Evolutionary conservation across 352 stramenopile species (phyloP).

Genomic region (Phytopythium delawarense): DNA sequence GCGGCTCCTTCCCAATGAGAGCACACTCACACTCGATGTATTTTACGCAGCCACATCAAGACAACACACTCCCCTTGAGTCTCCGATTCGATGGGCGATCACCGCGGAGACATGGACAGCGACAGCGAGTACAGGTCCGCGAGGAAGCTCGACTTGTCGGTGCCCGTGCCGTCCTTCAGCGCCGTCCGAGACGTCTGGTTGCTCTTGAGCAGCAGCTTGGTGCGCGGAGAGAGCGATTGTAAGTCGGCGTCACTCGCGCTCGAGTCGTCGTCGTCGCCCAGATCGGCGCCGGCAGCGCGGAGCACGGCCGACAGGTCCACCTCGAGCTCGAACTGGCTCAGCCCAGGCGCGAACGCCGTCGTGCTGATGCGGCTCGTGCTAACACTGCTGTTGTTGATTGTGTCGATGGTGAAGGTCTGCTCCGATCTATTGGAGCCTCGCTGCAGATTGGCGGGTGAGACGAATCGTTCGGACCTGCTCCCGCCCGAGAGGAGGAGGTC

Average conservation of each 20-base stretch:
- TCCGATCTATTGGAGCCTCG: background rate
- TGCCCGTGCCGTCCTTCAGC: conserved; percentile 1
- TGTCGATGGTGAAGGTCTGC: conserved; percentile 2
- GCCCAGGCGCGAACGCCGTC: conserved; percentile 10
- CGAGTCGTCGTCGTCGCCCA: conserved; percentile 16
- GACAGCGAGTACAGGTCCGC: conserved; percentile 42
- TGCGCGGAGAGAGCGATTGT: conserved; percentile 22
- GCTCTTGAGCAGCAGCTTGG: background rate
- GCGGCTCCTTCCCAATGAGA: conserved; percentile 2
- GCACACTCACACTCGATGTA: background rate
- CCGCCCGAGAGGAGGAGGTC: conserved; percentile 2
- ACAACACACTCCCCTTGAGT: background rate
- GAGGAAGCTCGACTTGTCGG: conserved; percentile 35
- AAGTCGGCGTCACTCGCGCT: conserved; percentile 15
- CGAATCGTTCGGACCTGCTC: background rate
- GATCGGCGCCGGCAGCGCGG: background rate
- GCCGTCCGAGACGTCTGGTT: background rate
- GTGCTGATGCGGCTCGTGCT: conserved; percentile 4
- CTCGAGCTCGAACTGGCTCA: conserved; percentile 37
- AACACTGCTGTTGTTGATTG: conserved; percentile 5
- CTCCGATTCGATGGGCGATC: background rate
- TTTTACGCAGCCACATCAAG: background rate
- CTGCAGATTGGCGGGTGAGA: background rate
- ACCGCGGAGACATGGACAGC: conserved; percentile 16
- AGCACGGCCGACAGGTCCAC: conserved; percentile 10